Evolutionary conservation across 768 basidiomycete species (phyloP), one percentile per base, ranked within the genome.

Genomic region (Termitomyces bulborhizus): DNA sequence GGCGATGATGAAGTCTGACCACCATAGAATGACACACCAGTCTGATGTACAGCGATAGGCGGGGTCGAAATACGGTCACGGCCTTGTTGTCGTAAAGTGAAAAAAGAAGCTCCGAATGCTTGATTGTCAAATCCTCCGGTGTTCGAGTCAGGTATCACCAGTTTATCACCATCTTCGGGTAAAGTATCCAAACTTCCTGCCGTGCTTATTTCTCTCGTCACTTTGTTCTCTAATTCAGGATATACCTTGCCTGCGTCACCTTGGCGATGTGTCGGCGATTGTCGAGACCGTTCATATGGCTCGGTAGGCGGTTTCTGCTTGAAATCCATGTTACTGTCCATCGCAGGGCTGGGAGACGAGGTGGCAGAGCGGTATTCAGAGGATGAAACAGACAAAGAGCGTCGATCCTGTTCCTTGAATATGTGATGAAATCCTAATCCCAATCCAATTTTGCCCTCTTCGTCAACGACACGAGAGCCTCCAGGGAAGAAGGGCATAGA

Each of bases 401-500:
- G 70, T 57, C 73, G 74, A 66, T 79, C 76, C 57, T 74, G 71
- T 39, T 74, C 74, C 55, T 72, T 77, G 65, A 73, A 73, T 57
- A 72, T 66, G 61, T 76, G 76, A 47, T 69, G 68, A 62, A 80
- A 79, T 53, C 71, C 71, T 43, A 81, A 68, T 54, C 71, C 72
- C 41, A 79, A 67, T 56, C 71, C 72, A 63, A 66, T 69, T 47
- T 68, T 65, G 46, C 71, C 73, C 52, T 85, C 84, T 56, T 85
- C 83, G 54, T 84, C 84, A 63, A 66, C 73, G 61, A 75, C 65
- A 60, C 83, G 82, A 62, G 81, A 66, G 64, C 75, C 79, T 53
- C 86, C 86, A 58, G 90, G 90, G 68, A 90, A 90, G 79, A 92
- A 92, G 49, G 90, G 90, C 68, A 84, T 84, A 56, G 89, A 92